phyloP scores from a whole-genome alignment of 2,329 filamentous ascomycete genomes.

The Cadophora malorum region DNA sequence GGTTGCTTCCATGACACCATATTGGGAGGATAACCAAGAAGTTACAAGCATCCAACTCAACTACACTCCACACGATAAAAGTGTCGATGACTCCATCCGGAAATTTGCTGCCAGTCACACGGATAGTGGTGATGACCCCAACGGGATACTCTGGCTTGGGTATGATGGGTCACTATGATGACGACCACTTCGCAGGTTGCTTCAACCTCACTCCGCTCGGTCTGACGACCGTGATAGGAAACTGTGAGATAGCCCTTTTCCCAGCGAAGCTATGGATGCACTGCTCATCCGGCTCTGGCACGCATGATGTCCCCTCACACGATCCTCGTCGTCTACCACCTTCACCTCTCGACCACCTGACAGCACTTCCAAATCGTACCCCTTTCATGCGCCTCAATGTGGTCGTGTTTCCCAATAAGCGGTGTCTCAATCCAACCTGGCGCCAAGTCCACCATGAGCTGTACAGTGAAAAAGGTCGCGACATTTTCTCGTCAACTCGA shows the following conservation, averaged over 20 bases:
- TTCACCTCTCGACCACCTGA: background rate
- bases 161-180: background rate
- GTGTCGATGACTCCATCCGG: background rate
- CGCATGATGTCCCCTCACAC: background rate
- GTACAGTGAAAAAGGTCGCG: background rate
- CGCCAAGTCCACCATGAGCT: background rate
- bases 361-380: background rate
- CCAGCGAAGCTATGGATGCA: constrained; percentile 8
- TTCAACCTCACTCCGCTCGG: background rate
- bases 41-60: background rate
- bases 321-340: constrained; percentile 1
- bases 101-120: constrained; percentile 3
- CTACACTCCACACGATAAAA: background rate
- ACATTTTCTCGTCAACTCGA: background rate
- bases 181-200: constrained; percentile 1
- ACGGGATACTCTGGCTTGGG: background rate
- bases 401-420: background rate
- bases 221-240: background rate
- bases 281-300: background rate
- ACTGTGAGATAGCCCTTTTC: background rate
- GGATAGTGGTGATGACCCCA: background rate
- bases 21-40: background rate
- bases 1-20: constrained; percentile 4
- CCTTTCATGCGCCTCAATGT: constrained; percentile 10
- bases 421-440: background rate